phyloP scores from a whole-genome alignment of 2,329 filamentous ascomycete genomes.

The Corniculantispora saksenae region DNA sequence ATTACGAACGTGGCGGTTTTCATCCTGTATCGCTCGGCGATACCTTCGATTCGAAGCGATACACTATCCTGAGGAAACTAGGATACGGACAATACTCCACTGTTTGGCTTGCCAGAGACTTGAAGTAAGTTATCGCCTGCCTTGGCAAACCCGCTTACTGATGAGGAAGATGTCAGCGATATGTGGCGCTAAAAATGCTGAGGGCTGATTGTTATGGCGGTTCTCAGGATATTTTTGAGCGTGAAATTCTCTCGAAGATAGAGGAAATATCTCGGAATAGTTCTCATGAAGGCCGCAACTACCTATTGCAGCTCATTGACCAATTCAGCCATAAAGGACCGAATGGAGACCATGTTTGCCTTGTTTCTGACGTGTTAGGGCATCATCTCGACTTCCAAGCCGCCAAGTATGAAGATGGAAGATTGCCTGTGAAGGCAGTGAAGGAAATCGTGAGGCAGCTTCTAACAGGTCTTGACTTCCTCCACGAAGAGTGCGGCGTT shows the following conservation, averaged over 20 bases:
- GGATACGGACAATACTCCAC: constrained; percentile 27
- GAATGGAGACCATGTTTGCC: constrained; percentile 33
- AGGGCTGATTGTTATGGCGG: constrained; percentile 22
- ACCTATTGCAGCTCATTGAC: constrained; percentile 24
- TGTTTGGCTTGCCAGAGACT: constrained; percentile 27
- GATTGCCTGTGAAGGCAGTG: neutral
- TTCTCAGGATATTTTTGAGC: constrained; percentile 23
- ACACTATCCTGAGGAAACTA: constrained; percentile 28
- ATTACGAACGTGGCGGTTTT: constrained; percentile 1
- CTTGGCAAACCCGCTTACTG: neutral
- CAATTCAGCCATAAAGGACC: constrained; percentile 32
- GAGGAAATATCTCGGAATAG: neutral
- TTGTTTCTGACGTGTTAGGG: constrained; percentile 2
- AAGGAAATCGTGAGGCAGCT: constrained; percentile 1
- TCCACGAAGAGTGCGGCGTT: constrained; percentile 11
- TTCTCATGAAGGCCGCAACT: neutral
- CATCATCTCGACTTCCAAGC: neutral
- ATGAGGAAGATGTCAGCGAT: constrained; percentile 11
- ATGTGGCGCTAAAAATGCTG: constrained; percentile 32
- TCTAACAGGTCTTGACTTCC: neutral
- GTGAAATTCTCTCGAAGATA: constrained; percentile 23
- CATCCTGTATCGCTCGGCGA: constrained; percentile 11
- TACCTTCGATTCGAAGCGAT: constrained; percentile 36
- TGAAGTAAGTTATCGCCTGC: neutral
- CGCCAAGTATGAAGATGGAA: neutral